phyloP scores from a whole-genome alignment of 2,329 filamentous ascomycete species.

The Emericellopsis atlantica region DNA sequence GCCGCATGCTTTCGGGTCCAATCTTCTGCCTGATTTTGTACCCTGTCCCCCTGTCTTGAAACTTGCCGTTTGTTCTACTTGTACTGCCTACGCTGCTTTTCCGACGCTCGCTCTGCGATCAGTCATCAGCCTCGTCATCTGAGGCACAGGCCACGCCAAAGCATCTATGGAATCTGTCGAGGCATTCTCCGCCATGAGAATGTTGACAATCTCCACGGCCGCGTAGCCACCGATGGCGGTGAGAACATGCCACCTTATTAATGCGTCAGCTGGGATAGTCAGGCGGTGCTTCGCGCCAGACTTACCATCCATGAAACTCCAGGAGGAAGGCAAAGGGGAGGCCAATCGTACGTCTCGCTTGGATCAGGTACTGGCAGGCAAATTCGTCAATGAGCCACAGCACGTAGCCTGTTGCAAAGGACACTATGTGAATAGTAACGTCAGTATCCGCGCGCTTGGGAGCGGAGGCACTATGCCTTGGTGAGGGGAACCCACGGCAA shows the following conservation, averaged over 20 bases:
- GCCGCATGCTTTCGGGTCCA: too few relatives aligned
- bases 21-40: too few relatives aligned
- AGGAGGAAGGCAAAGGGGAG: conserved; percentile 40
- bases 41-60: too few relatives aligned
- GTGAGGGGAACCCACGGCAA: too few relatives aligned
- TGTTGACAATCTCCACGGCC: conserved; percentile 22
- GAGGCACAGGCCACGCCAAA: conserved; percentile 21
- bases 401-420: conserved; percentile 22
- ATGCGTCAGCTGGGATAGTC: too few relatives aligned
- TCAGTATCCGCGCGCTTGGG: too few relatives aligned
- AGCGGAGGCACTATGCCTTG: too few relatives aligned
- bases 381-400: conserved; percentile 25
- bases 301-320: conserved; percentile 25
- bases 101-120: too few relatives aligned
- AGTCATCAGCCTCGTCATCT: too few relatives aligned
- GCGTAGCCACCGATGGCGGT: conserved; percentile 27
- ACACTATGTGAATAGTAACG: conserved; percentile 8
- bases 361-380: conserved; percentile 15
- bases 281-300: conserved; percentile 8
- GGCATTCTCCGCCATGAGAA: conserved; percentile 20
- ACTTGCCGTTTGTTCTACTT: too few relatives aligned
- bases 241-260: conserved; percentile 25
- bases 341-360: conserved; percentile 24
- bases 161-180: conserved; percentile 11
- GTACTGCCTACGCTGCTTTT: too few relatives aligned